Evolutionary conservation across 2,329 filamentous ascomycete species (phyloP).

Genomic region (Grosmannia huntii): DNA sequence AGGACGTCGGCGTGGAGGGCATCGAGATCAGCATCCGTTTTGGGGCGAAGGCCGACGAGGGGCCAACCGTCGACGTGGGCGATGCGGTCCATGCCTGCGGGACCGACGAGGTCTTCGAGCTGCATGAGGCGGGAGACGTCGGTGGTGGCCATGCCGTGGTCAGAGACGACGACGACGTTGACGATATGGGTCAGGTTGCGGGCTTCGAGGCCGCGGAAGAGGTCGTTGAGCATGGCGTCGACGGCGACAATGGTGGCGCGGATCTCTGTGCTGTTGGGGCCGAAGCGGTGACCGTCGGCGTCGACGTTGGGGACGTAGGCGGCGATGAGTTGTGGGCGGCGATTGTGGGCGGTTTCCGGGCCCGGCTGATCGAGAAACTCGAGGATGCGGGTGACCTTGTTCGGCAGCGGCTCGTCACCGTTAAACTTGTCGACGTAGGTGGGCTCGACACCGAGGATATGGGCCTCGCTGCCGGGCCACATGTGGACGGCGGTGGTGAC

Average conservation of each 20-base stretch:
- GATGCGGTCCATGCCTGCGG: slow-evolving; percentile 41
- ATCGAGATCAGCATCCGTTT: slow-evolving; percentile 52
- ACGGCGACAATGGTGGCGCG: slow-evolving; percentile 62
- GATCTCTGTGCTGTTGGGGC: slow-evolving; percentile 92
- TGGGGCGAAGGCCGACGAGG: slow-evolving; percentile 74
- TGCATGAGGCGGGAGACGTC: slow-evolving; percentile 70
- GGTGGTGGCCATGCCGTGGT: slow-evolving; percentile 97
- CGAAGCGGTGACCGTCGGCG: slow-evolving; percentile 71
- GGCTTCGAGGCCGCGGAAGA: slow-evolving; percentile 64
- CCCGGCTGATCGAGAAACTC: slow-evolving; percentile 77
- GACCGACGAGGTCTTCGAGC: slow-evolving; percentile 64
- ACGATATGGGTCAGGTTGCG: slow-evolving; percentile 82
- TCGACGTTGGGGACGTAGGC: slow-evolving; percentile 94
- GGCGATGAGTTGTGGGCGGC: slow-evolving; percentile 74
- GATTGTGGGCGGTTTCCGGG: slow-evolving; percentile 27
- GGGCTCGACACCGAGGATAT: slow-evolving; percentile 62
- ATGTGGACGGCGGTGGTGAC: slow-evolving; percentile 80
- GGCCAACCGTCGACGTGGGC: slow-evolving; percentile 91
- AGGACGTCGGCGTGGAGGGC: slow-evolving; percentile 51
- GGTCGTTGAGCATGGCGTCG: slow-evolving; percentile 65
- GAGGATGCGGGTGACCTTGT: slow-evolving; percentile 69
- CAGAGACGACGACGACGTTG: slow-evolving; percentile 91
- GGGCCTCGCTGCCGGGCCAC: slow-evolving; percentile 95
- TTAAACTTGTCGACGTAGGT: slow-evolving; percentile 79
- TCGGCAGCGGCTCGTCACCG: slow-evolving; percentile 55